Conservation (phyloP, 306 rosid species). For the Rosa rugosa region DNA sequence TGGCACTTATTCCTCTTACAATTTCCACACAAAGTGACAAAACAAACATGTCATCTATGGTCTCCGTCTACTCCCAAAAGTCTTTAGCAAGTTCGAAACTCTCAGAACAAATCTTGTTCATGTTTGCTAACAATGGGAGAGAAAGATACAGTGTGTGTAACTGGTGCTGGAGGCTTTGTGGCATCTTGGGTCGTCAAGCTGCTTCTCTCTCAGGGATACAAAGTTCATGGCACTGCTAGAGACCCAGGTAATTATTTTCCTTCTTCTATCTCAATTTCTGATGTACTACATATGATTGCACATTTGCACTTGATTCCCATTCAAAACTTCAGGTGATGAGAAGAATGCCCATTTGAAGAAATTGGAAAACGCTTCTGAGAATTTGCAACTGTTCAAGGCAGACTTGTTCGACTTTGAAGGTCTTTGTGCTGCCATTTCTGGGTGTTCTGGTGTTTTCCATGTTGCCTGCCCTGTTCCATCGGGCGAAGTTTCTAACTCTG, state of each 20-base stretch:
- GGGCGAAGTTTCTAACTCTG: neutral
- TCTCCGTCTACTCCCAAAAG: neutral
- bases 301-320: neutral
- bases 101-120: neutral
- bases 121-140: neutral
- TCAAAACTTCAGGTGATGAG: neutral
- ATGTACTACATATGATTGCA: neutral
- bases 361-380: constrained; percentile 15
- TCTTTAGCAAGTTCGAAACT: neutral
- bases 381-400: constrained; percentile 17
- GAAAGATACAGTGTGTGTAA: neutral
- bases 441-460: constrained; percentile 20
- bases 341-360: constrained; percentile 22
- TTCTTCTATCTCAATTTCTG: neutral
- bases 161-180: neutral
- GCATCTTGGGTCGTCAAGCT: neutral
- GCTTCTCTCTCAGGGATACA: neutral
- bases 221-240: constrained; percentile 3
- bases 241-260: neutral
- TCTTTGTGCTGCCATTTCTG: constrained; percentile 12
- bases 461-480: constrained; percentile 14
- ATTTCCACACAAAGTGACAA: neutral
- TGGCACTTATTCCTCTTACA: neutral
- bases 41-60: neutral
- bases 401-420: constrained; percentile 16